A percentile compares a stretch with the other conserved stretches of the same genome.
Evolutionary conservation across 495 filamentous ascomycete genomes (phyloP).

Genomic region (Xylaria grammica): DNA sequence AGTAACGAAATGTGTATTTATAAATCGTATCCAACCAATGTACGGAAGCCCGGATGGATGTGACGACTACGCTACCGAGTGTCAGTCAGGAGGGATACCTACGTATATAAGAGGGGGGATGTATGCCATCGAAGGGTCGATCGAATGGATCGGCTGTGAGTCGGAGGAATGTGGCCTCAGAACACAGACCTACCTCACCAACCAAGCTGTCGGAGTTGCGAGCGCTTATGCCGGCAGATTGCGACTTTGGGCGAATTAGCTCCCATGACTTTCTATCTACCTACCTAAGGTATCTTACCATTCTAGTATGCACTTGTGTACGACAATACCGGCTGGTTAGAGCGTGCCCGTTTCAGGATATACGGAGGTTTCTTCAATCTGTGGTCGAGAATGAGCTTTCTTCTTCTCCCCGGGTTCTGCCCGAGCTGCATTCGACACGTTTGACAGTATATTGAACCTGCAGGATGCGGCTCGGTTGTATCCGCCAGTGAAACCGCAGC

Average conservation of each 20-base stretch:
- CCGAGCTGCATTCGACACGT: not conserved
- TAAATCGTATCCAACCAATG: not conserved
- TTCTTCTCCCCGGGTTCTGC: not conserved
- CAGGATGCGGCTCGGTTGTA: slow-evolving; percentile 20
- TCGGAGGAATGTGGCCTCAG: not conserved
- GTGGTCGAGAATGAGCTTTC: not conserved
- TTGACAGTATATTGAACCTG: not conserved
- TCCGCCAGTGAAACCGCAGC: slow-evolving; percentile 7
- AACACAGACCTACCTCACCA: not conserved
- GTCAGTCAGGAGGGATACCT: too few relatives aligned
- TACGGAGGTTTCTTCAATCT: not conserved
- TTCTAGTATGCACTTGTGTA: not conserved
- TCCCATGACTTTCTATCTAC: too few relatives aligned
- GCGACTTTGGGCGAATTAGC: too few relatives aligned
- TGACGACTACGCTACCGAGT: too few relatives aligned
- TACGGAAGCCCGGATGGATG: not conserved
- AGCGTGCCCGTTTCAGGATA: not conserved
- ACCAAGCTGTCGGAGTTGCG: not conserved
- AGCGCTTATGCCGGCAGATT: not conserved
- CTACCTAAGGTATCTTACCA: too few relatives aligned
- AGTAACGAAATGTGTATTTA: not conserved
- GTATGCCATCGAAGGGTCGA: too few relatives aligned
- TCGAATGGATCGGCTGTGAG: not conserved
- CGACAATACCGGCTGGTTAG: not conserved
- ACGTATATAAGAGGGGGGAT: too few relatives aligned